These are phyloP conservation scores for Phytophthora palmivora DNA, from an alignment of 352 stramenopile species.

Conservation along the genomic window DNA sequence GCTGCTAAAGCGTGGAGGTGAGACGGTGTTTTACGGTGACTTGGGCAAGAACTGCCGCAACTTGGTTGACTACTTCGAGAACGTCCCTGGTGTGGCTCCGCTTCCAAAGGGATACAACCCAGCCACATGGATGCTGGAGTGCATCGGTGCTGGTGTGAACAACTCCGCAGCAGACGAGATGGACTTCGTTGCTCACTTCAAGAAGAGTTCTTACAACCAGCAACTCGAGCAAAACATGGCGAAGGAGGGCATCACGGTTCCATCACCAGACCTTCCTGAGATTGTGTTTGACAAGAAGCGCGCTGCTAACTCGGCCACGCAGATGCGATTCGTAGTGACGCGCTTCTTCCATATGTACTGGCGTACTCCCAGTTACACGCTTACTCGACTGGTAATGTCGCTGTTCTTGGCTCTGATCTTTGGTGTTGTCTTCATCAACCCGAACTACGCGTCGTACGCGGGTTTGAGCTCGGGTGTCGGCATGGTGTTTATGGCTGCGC, in stretches of 20 bases:
- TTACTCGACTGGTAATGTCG: conserved; percentile 62
- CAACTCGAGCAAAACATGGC: conserved; percentile 6
- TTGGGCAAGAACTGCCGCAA: conserved; percentile 16
- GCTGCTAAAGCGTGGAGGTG: conserved; percentile 54
- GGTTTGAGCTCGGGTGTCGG: conserved; percentile 50
- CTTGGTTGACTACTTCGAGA: conserved; percentile 47
- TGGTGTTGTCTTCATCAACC: conserved; percentile 58
- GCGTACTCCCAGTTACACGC: conserved; percentile 72
- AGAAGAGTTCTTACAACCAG: too few relatives aligned
- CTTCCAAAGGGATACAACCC: conserved; percentile 48
- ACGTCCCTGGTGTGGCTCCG: conserved; percentile 15
- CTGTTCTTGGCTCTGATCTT: conserved; percentile 50
- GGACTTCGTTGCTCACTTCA: conserved; percentile 38
- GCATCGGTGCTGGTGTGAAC: conserved; percentile 52
- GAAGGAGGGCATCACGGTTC: conserved; percentile 29
- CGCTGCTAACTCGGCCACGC: conserved; percentile 24
- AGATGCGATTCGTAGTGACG: conserved; percentile 37
- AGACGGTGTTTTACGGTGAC: conserved; percentile 10
- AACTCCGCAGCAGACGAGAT: conserved; percentile 20
- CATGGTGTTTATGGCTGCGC: conserved; percentile 77
- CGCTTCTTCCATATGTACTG: conserved; percentile 48
- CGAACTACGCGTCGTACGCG: conserved; percentile 41
- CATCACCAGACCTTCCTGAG: conserved; percentile 24
- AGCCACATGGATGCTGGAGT: conserved; percentile 42
- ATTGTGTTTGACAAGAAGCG: conserved; percentile 26